Percentiles rank a stretch among this genome's conserved stretches.
Evolutionary conservation across 78 protist genomes (phyloP).

Genomic region (Protostelium mycophagum): DNA sequence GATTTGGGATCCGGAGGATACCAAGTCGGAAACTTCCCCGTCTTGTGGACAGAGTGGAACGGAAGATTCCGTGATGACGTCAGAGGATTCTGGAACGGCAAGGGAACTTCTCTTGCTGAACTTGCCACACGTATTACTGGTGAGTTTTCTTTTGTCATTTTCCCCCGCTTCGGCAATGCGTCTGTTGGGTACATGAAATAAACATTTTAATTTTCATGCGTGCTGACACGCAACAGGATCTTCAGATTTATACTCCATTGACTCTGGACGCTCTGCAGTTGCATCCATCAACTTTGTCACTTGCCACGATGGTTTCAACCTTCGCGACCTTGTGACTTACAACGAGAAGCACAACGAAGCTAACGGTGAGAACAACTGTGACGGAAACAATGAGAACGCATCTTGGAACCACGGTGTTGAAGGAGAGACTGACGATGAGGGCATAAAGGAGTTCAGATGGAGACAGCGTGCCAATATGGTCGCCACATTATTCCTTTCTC

Average conservation of each 20-base stretch:
- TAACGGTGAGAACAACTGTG: background rate
- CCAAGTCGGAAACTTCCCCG: constrained; percentile 2
- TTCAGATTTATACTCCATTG: background rate
- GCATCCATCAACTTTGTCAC: background rate
- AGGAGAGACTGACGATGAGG: background rate
- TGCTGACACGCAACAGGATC: too few species aligned
- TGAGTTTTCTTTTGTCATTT: too few species aligned
- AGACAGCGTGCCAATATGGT: background rate
- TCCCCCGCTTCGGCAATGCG: too few species aligned
- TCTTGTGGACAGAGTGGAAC: background rate
- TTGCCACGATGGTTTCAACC: background rate
- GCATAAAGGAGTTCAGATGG: background rate
- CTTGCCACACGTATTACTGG: background rate
- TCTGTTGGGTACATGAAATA: too few species aligned
- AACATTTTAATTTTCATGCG: too few species aligned
- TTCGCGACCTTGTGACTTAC: background rate
- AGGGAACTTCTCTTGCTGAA: background rate
- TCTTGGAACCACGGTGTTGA: background rate
- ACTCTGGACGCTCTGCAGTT: background rate
- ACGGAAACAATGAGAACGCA: background rate
- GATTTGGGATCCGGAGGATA: background rate
- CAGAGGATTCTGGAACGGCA: background rate
- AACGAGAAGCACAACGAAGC: constrained; percentile 1
- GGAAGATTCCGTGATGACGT: background rate
- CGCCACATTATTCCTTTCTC: background rate